Evolutionary conservation across 352 stramenopile genomes (phyloP), one percentile per base, ranked within the genome.

Genomic region (Blastocystis sp.): DNA sequence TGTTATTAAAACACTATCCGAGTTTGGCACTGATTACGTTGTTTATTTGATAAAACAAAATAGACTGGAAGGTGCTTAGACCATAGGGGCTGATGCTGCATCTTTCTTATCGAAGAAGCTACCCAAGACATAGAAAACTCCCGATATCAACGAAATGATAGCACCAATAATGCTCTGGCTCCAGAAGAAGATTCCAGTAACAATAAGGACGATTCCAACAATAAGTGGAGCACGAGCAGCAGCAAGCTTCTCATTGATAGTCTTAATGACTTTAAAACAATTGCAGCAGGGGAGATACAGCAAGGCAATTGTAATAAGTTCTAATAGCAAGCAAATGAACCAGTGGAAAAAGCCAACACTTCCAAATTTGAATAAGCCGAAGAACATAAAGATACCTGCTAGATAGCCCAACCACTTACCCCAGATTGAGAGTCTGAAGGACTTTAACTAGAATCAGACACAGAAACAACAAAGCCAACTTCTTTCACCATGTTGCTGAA

Each of bases 61-160:
- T 26, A 30, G 20, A 24, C 13, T 34, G 11, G 16, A 6, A 18
- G 37, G 4, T 20, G 18, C 26, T 85, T 59, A 85, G 34, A 85
- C 73, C 73, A 85, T 85, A 79, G 69, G 69, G 34, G 73, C 73
- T 85, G 9, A 18, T n/a, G 13, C 53, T 26, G 54, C 34, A 30
- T 8, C 11, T 54, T 85, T 85, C 73, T 85, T 85, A 37, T 85
- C 73, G 13, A 85, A 24, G n/a, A 85, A 68, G 54, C 18, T 43
- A 13, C 73, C 73, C n/a, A 56, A 18, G 8, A 85, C 5, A 50
- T 85, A 65, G 73, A 85, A 85, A 24, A 85, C 13, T 69, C 73
- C 73, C 7, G 41, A 41, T 13, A 85, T n/a, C n/a, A 65, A 24
- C 37, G 45, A 26, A 8, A 85, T 26, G 20, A 85, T 85, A 37